A percentile compares a stretch with the other conserved stretches of the same genome.
Evolutionary conservation across 805 yeast species (phyloP).

Genomic region (Lipomyces anomalus): DNA sequence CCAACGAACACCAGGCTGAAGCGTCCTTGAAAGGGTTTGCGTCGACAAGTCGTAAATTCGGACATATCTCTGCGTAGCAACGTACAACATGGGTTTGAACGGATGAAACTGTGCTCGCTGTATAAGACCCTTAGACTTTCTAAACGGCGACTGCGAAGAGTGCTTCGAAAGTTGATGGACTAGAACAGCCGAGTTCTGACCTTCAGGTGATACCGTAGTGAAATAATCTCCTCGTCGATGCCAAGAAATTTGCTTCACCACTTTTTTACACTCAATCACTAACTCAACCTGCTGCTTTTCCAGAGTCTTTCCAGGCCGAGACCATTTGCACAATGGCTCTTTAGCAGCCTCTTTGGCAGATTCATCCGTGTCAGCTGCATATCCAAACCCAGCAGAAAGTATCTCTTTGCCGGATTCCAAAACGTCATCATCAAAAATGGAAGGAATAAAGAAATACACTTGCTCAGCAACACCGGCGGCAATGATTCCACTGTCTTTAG

Average conservation of each 20-base stretch:
- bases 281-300: conserved; percentile 62
- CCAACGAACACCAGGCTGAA: conserved; percentile 96
- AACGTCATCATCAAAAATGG: conserved; percentile 79
- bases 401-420: conserved; percentile 74
- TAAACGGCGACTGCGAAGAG: conserved; percentile 91
- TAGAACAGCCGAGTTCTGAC: conserved; percentile 79
- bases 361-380: conserved; percentile 41
- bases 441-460: conserved; percentile 77
- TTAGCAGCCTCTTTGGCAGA: conserved; percentile 31
- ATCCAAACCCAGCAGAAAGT: conserved; percentile 90
- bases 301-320: conserved; percentile 58
- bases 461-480: conserved; percentile 81
- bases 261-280: conserved; percentile 56
- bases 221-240: conserved; percentile 96
- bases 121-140: conserved; percentile 84
- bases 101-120: conserved; percentile 98
- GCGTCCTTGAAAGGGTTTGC: conserved; percentile 75
- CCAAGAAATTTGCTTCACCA: conserved; percentile 84
- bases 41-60: conserved; percentile 85
- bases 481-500: conserved; percentile 61
- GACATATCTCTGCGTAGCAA: conserved; percentile 87
- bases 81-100: conserved; percentile 85
- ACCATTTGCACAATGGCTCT: conserved; percentile 51
- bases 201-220: conserved; percentile 93
- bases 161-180: conserved; percentile 95